Conservation (phyloP, 2,329 filamentous ascomycete species). For the Colletotrichum eleusines region DNA sequence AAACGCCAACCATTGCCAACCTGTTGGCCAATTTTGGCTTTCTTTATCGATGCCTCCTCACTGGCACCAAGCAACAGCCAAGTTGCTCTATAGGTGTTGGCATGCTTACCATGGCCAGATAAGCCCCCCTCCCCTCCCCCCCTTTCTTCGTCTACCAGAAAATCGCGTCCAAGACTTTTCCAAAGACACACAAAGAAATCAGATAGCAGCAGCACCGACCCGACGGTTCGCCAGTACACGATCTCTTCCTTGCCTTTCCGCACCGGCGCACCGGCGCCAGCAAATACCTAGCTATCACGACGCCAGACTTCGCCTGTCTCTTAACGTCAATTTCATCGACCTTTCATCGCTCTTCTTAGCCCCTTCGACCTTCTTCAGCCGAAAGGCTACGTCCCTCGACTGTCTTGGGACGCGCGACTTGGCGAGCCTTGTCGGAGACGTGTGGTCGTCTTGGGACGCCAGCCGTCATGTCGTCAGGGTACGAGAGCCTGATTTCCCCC, state of each 20-base stretch:
- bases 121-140: conserved; percentile 5
- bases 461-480: conserved; percentile 21
- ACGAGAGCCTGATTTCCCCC: conserved; percentile 31
- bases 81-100: conserved; percentile 40
- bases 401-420: conserved; percentile 6
- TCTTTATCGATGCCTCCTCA: conserved; percentile 32
- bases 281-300: conserved; percentile 15
- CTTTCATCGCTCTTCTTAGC: conserved; percentile 10
- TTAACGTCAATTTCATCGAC: conserved; percentile 19
- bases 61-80: conserved; percentile 40
- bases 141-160: conserved; percentile 13
- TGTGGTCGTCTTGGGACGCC: conserved; percentile 39
- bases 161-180: conserved; percentile 1
- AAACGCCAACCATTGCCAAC: conserved; percentile 39
- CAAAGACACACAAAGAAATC: conserved; percentile 5
- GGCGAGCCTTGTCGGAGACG: conserved; percentile 33
- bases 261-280: not conserved
- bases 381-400: conserved; percentile 7
- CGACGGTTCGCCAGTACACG: not conserved
- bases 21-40: conserved; percentile 29
- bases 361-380: conserved; percentile 17
- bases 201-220: conserved; percentile 13
- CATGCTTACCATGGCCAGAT: conserved; percentile 32
- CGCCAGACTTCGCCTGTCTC: conserved; percentile 32
- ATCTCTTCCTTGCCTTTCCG: not conserved